phyloP scores from a whole-genome alignment of 495 filamentous ascomycete species.

The Tetracladium marchalianum region DNA sequence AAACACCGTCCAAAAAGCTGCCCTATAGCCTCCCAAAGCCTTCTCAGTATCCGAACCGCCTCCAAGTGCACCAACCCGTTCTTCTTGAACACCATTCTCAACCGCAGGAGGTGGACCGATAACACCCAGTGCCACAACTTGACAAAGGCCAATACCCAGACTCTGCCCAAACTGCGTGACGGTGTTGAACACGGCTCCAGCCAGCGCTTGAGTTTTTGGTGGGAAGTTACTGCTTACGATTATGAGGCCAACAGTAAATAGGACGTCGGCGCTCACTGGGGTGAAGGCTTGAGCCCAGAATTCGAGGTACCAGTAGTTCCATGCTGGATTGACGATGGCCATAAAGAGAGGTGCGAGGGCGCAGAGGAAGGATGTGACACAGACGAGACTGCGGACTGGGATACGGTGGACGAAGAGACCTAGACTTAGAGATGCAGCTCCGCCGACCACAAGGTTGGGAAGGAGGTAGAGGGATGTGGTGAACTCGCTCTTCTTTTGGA shows the following conservation, averaged over 20 bases:
- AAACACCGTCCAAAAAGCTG: constrained; percentile 51
- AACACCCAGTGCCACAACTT: constrained; percentile 34
- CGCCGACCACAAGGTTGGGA: constrained; percentile 41
- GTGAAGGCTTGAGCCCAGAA: constrained; percentile 44
- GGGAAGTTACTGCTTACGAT: constrained; percentile 48
- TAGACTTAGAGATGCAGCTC: constrained; percentile 40
- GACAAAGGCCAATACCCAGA: constrained; percentile 46
- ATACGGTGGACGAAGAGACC: constrained; percentile 46
- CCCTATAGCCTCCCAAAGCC: constrained; percentile 44
- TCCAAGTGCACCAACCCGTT: constrained; percentile 12
- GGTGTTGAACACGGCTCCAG: constrained; percentile 56
- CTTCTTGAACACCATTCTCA: constrained; percentile 26
- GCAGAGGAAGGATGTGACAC: constrained; percentile 33
- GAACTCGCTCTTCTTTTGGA: constrained; percentile 34
- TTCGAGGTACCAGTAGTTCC: constrained; percentile 47
- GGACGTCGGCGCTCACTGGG: constrained; percentile 43
- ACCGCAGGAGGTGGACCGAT: too few species aligned
- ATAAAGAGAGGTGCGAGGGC: constrained; percentile 44
- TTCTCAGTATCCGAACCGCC: neutral
- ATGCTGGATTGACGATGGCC: constrained; percentile 29
- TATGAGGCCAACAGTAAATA: constrained; percentile 53
- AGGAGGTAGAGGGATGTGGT: constrained; percentile 42
- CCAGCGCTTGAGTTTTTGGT: constrained; percentile 45
- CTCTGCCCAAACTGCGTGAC: constrained; percentile 49
- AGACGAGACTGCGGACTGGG: constrained; percentile 34